Conservation (phyloP, 257 asterid species). For the Solanum sejunctum region DNA sequence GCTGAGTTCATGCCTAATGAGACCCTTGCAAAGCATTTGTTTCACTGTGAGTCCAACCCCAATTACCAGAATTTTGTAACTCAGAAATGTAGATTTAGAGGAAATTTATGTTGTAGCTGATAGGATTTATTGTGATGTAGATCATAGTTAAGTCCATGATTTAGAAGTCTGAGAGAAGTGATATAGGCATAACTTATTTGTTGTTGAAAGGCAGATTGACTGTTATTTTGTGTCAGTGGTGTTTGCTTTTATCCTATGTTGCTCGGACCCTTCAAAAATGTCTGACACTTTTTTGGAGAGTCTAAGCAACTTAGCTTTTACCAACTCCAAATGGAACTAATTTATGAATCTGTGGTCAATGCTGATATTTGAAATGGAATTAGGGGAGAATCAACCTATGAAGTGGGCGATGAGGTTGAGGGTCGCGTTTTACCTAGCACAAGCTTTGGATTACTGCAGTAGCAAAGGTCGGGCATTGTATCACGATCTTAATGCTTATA, state of each 20-base stretch:
- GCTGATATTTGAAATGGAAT: slow-evolving; percentile 3
- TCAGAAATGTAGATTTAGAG: neutral
- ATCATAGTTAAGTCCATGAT: neutral
- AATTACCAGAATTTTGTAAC: neutral
- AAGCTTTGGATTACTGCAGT: slow-evolving; percentile 45
- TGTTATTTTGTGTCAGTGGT: neutral
- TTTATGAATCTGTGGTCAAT: neutral
- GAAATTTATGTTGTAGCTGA: neutral
- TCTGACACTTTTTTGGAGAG: too few relatives aligned
- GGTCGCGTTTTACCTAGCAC: slow-evolving; percentile 36
- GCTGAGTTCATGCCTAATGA: slow-evolving; percentile 44
- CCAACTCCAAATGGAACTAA: neutral
- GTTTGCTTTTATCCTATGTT: neutral
- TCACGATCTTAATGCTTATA: slow-evolving; percentile 43
- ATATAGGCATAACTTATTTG: neutral
- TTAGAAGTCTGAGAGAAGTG: neutral
- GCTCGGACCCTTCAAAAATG: too few relatives aligned
- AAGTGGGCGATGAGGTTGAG: slow-evolving; percentile 46
- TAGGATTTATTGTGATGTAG: neutral
- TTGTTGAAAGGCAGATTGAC: neutral
- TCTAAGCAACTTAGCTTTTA: neutral
- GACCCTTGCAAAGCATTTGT: slow-evolving; percentile 41
- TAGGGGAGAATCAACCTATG: slow-evolving; percentile 45
- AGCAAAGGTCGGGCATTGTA: slow-evolving; percentile 36
- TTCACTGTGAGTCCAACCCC: slow-evolving; percentile 27